Base-by-base conservation (phyloP, 2,329 filamentous ascomycete species). In the Aureobasidium sp. region DNA sequence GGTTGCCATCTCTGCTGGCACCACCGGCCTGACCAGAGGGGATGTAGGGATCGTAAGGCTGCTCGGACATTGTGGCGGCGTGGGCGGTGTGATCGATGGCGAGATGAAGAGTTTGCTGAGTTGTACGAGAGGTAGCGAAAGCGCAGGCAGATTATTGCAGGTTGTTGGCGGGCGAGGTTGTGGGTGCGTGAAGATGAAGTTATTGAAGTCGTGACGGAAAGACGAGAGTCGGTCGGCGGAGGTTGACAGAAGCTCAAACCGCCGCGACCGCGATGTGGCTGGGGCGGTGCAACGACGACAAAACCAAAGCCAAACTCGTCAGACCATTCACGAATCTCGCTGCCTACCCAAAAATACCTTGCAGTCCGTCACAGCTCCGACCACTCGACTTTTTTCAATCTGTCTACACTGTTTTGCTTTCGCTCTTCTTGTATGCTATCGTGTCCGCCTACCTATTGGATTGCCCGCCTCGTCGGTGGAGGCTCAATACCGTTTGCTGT, bases 41-140 rank as follows among this genome's bases (percentile, higher is more conserved):
- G 47, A 67, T 92, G 79, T 94, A 95, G 66, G 90, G 90, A 78
- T 95, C 90, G 78, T 95, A 95, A 68, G 90, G 90, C 70, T 81
- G 78, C 72, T 85, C 80, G 74, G 80, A 79, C 82, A 85, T 84
- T 70, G 70, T 76, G 65, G 66, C 62, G 55, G 48, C 63, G 60
- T 41, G 61, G 56, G 55, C 32, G 55, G 26, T 37, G 55, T n/a
- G 32, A 15, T n/a, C 29, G 39, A 37, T 36, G 53, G 27, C 41
- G 41, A 26, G 17, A 26, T 4, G 26, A 10, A n/a, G 46, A 27
- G 55, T 51, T 27, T 32, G n/a, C 46, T 26, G n/a, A 23, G 26
- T 29, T 41, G 23, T 36, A 20, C 23, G 27, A 29, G 36, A 36
- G 6, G 44, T 26, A 60, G 44, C 57, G 57, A 51, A 34, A 60